A percentile compares a stretch with the other conserved stretches of the same genome.
These are phyloP conservation scores for Eucalyptus dawsonii DNA, from an alignment of 345 rosid species.

Conservation along the genomic window DNA sequence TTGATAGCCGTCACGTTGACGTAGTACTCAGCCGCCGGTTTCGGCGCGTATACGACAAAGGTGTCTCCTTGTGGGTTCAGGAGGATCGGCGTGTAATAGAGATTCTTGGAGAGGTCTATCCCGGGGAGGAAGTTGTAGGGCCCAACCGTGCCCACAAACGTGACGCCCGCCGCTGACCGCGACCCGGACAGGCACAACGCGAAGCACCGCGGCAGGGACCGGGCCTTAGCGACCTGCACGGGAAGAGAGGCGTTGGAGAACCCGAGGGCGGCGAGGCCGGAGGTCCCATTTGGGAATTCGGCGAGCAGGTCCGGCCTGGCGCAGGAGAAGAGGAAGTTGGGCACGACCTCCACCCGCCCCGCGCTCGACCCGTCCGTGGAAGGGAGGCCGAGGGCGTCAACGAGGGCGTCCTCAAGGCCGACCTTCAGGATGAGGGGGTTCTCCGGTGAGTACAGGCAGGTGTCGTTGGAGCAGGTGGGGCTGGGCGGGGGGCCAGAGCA, in stretches of 20 bases:
- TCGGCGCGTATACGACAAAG: background rate
- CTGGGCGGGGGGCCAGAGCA: background rate
- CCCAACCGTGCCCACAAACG: slow-evolving; percentile 9
- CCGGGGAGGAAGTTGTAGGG: slow-evolving; percentile 7
- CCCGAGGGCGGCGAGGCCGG: slow-evolving; percentile 2
- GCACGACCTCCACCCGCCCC: background rate
- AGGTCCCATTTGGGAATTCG: background rate
- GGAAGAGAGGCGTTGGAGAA: slow-evolving; percentile 8
- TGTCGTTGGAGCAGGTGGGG: slow-evolving; percentile 4
- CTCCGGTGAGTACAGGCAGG: background rate
- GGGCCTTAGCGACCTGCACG: slow-evolving; percentile 1
- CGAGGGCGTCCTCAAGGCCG: slow-evolving; percentile 3
- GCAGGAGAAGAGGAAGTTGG: slow-evolving; percentile 1
- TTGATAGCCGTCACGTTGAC: background rate
- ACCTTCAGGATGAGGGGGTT: slow-evolving; percentile 4
- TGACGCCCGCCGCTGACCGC: background rate
- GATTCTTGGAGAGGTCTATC: slow-evolving; percentile 7
- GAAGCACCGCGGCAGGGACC: slow-evolving; percentile 5
- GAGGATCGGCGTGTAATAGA: background rate
- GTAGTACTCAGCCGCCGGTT: slow-evolving; percentile 3
- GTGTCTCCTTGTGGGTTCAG: slow-evolving; percentile 2
- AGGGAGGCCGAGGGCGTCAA: slow-evolving; percentile 12
- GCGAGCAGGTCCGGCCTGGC: background rate
- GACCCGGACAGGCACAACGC: slow-evolving; percentile 9
- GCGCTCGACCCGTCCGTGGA: background rate